Evolutionary conservation across 2,329 filamentous ascomycete genomes (phyloP).

Genomic region (Epichloe brachyelytri): DNA sequence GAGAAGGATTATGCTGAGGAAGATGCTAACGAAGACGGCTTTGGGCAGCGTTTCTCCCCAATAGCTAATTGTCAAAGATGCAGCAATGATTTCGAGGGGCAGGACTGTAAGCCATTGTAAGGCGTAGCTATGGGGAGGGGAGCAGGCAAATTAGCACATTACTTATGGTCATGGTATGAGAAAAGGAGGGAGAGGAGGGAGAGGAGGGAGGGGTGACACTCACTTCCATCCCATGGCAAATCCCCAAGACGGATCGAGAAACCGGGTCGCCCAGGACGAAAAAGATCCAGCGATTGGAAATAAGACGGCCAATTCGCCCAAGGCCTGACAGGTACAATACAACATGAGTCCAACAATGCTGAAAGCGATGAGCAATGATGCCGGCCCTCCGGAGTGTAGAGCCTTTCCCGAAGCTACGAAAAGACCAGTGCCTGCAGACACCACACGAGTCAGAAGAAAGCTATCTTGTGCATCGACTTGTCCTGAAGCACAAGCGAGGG

Average conservation of each 20-base stretch:
- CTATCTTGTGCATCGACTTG: not conserved
- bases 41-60: constrained; percentile 56
- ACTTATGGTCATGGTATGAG: not conserved
- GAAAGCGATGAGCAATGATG: constrained; percentile 67
- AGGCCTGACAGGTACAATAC: constrained; percentile 80
- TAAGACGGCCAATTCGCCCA: constrained; percentile 82
- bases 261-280: constrained; percentile 80
- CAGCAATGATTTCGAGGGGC: constrained; percentile 77
- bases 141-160: not conserved
- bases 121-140: constrained; percentile 47
- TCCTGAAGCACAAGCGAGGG: no score
- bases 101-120: constrained; percentile 78
- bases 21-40: constrained; percentile 71
- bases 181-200: not conserved
- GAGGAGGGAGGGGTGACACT: constrained; percentile 17
- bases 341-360: constrained; percentile 72
- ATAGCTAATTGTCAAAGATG: constrained; percentile 70
- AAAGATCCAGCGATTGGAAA: constrained; percentile 91
- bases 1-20: constrained; percentile 58
- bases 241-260: constrained; percentile 86
- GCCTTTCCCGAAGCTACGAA: constrained; percentile 74
- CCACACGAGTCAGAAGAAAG: not conserved
- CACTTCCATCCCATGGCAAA: constrained; percentile 94
- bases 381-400: constrained; percentile 61
- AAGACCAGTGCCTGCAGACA: constrained; percentile 48